These are phyloP conservation scores for Coemansia sp. DNA, from an alignment of 192 early-diverging fungal species.

Conservation along the genomic window DNA sequence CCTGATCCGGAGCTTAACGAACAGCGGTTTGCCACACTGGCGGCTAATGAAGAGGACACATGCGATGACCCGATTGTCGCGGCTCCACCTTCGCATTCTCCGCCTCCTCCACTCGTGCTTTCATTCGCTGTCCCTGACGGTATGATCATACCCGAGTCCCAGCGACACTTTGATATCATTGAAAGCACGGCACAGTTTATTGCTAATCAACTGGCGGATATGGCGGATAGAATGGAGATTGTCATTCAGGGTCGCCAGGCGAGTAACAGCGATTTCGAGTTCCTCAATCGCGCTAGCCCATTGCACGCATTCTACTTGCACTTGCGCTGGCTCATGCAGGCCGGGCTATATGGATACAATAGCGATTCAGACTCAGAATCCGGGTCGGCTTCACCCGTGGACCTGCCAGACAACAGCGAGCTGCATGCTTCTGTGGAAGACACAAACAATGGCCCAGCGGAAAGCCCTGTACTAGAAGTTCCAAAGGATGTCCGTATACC, in stretches of 20 bases:
- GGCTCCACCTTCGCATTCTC: not conserved
- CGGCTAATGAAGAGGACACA: slow-evolving; percentile 9
- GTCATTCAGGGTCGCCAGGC: slow-evolving; percentile 75
- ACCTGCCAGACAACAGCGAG: not conserved
- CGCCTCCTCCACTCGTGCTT: not conserved
- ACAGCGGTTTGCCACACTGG: slow-evolving; percentile 26
- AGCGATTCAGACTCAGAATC: slow-evolving; percentile 21
- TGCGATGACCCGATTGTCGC: slow-evolving; percentile 9
- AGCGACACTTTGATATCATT: slow-evolving; percentile 67
- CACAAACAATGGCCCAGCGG: not conserved
- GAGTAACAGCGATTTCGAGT: slow-evolving; percentile 71
- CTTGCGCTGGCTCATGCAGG: slow-evolving; percentile 63
- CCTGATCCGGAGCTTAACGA: slow-evolving; percentile 13
- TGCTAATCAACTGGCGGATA: slow-evolving; percentile 49
- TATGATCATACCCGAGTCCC: slow-evolving; percentile 52
- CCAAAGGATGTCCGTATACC: slow-evolving; percentile 19
- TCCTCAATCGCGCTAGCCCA: slow-evolving; percentile 60
- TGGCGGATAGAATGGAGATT: slow-evolving; percentile 66
- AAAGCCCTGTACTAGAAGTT: not conserved
- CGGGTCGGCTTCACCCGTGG: slow-evolving; percentile 1
- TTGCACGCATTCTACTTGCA: slow-evolving; percentile 78
- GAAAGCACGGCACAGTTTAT: slow-evolving; percentile 74
- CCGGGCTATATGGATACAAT: slow-evolving; percentile 61
- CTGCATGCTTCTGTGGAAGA: not conserved
- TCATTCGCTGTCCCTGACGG: slow-evolving; percentile 29